Base-by-base conservation (phyloP, 192 early-diverging fungal species). In the Dissophora ornata region DNA sequence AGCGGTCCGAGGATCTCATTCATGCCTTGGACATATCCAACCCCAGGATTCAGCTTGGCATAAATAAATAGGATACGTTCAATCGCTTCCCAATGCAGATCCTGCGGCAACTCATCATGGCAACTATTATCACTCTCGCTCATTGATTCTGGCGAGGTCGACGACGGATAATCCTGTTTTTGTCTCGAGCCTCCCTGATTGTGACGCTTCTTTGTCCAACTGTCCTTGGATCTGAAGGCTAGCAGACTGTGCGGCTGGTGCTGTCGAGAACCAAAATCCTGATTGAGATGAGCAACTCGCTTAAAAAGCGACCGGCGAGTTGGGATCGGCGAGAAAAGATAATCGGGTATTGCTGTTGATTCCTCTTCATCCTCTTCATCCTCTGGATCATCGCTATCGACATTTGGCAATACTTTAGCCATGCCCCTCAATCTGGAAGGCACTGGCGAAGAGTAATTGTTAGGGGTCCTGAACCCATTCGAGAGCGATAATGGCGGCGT, bases 11-110 rank as follows among this genome's bases (percentile, higher is more conserved):
- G 73, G 42, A 94, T 79, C 67, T 94, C 91, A 70, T 94, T 94
- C 93, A 95, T 94, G 30, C 93, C 94, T 71, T 95, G 94, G n/a
- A 93, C 89, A 64, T 95, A 95, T 2, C 90, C 89, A 13, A 91
- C 84, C 24, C 94, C 94, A 5, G 87, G 90, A 64, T 94, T 94
- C 44, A 94, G 79, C 56, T 91, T 90, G 4, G 90, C 89, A 71
- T 90, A 92, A 30, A 94, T 90, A 54, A 89, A 94, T 62, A 95
- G 64, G 16, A 95, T 85, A 3, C 94, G 79, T 67, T 90, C 90
- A 57, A 94, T 88, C 0, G 87, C 91, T 60, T 94, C 91, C 84
- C 87, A 93, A 64, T 95, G 93, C 61, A 89, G 77, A 78, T 93
- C 90, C 47, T 81, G 82, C 12, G 68, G 69, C 46, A 70, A 26